Conservation (phyloP, 257 asterid species). For the Solanum chilense region DNA sequence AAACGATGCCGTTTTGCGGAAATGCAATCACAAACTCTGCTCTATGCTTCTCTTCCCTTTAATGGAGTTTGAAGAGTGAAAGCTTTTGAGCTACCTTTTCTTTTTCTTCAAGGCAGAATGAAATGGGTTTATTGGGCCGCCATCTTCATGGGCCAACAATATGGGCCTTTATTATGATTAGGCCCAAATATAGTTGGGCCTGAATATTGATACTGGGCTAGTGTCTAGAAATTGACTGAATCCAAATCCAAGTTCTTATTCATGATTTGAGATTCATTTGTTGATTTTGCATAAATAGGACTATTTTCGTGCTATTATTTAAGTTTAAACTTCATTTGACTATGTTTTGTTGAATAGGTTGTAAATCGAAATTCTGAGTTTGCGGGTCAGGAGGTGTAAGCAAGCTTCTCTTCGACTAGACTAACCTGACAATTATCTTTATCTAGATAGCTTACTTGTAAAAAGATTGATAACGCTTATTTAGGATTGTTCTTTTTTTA, state of each 20-base stretch:
- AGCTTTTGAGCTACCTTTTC: constrained; percentile 13
- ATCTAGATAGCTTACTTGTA: not conserved
- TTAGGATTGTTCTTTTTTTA: no score
- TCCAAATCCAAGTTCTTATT: not conserved
- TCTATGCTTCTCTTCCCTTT: not conserved
- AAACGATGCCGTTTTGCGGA: not conserved
- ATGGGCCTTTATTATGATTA: not conserved
- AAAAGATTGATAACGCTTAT: not conserved
- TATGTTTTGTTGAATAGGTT: no score
- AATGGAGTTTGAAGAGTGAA: not conserved
- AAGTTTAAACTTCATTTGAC: not conserved
- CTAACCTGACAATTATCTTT: not conserved
- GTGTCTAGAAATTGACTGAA: not conserved
- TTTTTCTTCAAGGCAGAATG: constrained; percentile 48
- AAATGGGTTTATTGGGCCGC: not conserved
- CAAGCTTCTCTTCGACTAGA: not conserved
- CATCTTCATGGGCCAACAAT: not conserved
- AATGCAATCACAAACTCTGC: not conserved
- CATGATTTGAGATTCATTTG: not conserved
- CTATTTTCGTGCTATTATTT: not conserved
- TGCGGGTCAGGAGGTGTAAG: not conserved
- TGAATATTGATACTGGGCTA: not conserved
- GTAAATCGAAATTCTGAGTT: not conserved
- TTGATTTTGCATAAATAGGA: not conserved
- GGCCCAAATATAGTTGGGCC: not conserved